These are phyloP conservation scores for Xylaria sp. DNA, from an alignment of 2,329 filamentous ascomycete genomes.

Conservation along the genomic window DNA sequence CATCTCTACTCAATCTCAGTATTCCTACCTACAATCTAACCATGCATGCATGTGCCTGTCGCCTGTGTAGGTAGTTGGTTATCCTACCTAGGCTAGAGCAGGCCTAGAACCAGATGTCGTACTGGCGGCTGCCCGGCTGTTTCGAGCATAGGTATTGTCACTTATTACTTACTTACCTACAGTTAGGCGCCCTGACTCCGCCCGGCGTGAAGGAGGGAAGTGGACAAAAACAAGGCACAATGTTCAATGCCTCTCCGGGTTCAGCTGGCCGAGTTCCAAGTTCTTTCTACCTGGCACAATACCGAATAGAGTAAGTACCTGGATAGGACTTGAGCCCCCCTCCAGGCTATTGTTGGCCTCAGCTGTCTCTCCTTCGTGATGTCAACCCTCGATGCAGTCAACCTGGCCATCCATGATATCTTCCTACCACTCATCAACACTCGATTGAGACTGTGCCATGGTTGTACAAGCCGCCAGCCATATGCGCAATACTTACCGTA, in stretches of 20 bases:
- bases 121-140: neutral
- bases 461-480: neutral
- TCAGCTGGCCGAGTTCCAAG: neutral
- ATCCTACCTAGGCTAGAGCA: neutral
- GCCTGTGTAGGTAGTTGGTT: neutral
- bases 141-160: neutral
- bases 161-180: neutral
- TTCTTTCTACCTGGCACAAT: neutral
- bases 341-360: neutral
- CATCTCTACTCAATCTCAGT: neutral
- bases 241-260: neutral
- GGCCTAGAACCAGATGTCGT: neutral
- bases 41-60: neutral
- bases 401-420: no score
- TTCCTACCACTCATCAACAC: neutral
- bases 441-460: neutral
- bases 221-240: neutral
- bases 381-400: no score
- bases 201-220: constrained; percentile 7
- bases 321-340: neutral
- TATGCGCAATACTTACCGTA: neutral
- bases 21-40: neutral
- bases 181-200: neutral
- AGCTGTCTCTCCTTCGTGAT: no score
- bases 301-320: neutral